Conservation (phyloP, 352 stramenopile genomes). For the Pythium dissimile region DNA sequence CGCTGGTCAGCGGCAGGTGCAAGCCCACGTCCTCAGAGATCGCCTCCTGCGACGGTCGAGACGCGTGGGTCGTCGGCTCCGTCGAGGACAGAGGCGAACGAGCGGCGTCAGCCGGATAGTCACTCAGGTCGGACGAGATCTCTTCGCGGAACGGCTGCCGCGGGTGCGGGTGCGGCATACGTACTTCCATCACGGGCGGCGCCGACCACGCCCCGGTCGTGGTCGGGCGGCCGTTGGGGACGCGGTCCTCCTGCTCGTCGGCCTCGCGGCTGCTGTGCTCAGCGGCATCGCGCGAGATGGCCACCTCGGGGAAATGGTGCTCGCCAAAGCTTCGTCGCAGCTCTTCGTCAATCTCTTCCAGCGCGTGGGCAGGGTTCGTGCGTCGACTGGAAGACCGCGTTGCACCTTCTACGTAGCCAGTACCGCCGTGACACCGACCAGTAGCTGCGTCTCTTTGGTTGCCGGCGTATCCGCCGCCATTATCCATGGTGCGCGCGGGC, state of each 20-base stretch:
- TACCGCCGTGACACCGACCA: neutral
- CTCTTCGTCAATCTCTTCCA: constrained; percentile 19
- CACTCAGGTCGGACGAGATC: constrained; percentile 21
- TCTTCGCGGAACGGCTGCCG: constrained; percentile 25
- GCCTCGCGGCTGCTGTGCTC: neutral
- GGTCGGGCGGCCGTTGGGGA: neutral
- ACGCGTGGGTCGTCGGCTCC: constrained; percentile 5
- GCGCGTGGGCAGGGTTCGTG: neutral
- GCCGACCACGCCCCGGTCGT: neutral
- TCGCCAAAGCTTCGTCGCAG: constrained; percentile 8
- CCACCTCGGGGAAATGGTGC: neutral
- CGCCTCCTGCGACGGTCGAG: neutral
- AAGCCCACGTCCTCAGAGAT: constrained; percentile 7
- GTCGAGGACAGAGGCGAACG: neutral
- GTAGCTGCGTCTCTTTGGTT: neutral
- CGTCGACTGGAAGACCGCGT: neutral
- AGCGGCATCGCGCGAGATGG: neutral
- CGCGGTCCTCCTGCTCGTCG: neutral
- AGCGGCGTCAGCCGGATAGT: neutral
- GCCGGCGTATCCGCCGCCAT: neutral
- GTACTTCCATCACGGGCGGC: constrained; percentile 2
- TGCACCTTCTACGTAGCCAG: no score
- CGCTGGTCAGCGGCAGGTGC: constrained; percentile 6
- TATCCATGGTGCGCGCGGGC: constrained; percentile 4
- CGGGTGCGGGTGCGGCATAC: constrained; percentile 6